A percentile compares a stretch with the other conserved stretches of the same genome.
Evolutionary conservation across 164 flowering plant genomes (phyloP).

Genomic region (Kalanchoe fedtschenkoi): DNA sequence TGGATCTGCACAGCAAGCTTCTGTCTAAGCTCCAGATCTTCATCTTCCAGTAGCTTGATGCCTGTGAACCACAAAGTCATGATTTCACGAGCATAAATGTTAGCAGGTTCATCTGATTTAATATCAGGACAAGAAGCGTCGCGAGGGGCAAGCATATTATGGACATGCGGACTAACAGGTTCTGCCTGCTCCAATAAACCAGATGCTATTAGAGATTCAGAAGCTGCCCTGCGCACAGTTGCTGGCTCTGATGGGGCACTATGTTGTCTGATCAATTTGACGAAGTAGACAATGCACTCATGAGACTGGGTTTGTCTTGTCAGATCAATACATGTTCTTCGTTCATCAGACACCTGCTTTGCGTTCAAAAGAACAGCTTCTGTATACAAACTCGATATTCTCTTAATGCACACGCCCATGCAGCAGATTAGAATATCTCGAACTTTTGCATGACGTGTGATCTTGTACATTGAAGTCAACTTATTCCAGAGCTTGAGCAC

Average conservation of each 20-base stretch:
- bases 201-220: conserved; percentile 75
- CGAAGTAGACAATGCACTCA: conserved; percentile 32
- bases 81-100: conserved; percentile 39
- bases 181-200: conserved; percentile 70
- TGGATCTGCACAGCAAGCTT: conserved; percentile 57
- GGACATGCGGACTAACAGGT: conserved; percentile 30
- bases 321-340: conserved; percentile 10
- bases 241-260: conserved; percentile 68
- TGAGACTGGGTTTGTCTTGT: conserved; percentile 23
- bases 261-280: conserved; percentile 35
- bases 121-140: conserved; percentile 12
- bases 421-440: conserved; percentile 62
- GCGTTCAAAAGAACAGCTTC: conserved; percentile 16
- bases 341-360: conserved; percentile 10
- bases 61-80: conserved; percentile 73
- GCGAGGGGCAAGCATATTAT: conserved; percentile 18
- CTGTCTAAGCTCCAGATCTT: conserved; percentile 64
- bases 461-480: conserved; percentile 45
- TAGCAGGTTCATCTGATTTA: conserved; percentile 30
- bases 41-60: conserved; percentile 82
- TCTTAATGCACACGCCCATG: conserved; percentile 66
- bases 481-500: conserved; percentile 53
- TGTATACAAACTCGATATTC: conserved; percentile 27
- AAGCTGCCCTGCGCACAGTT: conserved; percentile 76
- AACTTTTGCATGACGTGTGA: conserved; percentile 52